A percentile compares a stretch with the other conserved stretches of the same genome.
These are phyloP conservation scores for Penicillium arizonense DNA, from an alignment of 495 filamentous ascomycete genomes.

Conservation along the genomic window DNA sequence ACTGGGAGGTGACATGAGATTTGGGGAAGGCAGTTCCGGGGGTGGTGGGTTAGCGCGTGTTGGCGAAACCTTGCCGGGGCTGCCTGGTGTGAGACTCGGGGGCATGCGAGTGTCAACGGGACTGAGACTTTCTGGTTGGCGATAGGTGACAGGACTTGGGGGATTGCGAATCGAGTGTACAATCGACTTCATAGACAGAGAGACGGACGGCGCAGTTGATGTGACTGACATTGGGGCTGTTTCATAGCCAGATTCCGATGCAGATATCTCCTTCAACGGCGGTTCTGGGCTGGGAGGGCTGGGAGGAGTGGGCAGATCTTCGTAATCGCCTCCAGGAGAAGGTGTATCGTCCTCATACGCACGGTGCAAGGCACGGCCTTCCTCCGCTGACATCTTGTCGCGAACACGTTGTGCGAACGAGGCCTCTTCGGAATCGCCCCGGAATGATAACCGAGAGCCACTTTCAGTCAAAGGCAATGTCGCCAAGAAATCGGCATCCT, in stretches of 20 bases:
- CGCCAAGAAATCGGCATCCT: constrained; percentile 40
- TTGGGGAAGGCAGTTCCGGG: constrained; percentile 4
- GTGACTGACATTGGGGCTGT: constrained; percentile 28
- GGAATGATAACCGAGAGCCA: constrained; percentile 43
- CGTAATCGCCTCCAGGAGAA: constrained; percentile 28
- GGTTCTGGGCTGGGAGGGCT: constrained; percentile 4
- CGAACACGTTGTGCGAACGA: constrained; percentile 57
- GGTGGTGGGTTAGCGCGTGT: constrained; percentile 10
- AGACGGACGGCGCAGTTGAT: constrained; percentile 20
- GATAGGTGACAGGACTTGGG: constrained; percentile 14
- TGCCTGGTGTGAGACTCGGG: constrained; percentile 19
- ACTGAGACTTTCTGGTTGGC: constrained; percentile 14
- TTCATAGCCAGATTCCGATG: constrained; percentile 22
- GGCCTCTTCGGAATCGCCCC: constrained; percentile 39
- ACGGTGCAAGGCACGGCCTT: constrained; percentile 65
- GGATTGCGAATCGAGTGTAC: constrained; percentile 26
- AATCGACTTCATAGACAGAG: constrained; percentile 20
- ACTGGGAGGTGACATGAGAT: constrained; percentile 15
- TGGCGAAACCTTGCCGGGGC: constrained; percentile 14
- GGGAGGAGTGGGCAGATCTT: constrained; percentile 12
- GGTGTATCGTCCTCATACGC: constrained; percentile 27
- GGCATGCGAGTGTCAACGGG: constrained; percentile 26
- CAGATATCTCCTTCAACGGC: constrained; percentile 23
- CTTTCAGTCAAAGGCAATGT: constrained; percentile 29
- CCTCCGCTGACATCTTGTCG: constrained; percentile 71